phyloP scores from a whole-genome alignment of 805 yeast species.

The Candida takata region DNA sequence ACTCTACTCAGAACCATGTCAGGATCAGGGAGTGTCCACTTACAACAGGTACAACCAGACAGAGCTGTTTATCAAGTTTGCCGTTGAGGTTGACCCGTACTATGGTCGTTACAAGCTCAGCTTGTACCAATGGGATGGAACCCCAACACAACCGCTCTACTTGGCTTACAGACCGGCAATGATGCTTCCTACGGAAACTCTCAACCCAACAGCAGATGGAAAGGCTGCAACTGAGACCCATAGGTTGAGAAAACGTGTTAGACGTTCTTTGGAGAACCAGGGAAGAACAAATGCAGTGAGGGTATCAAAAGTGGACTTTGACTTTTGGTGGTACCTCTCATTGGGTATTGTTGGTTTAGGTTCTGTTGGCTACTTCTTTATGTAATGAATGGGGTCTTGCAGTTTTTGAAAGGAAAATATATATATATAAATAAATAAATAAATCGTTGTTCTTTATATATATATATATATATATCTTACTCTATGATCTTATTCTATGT shows the following conservation, averaged over 20 bases:
- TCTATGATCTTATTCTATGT: too few relatives aligned
- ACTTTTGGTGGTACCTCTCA: slow-evolving; percentile 51
- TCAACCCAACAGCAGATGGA: slow-evolving; percentile 68
- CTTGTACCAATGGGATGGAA: slow-evolving; percentile 71
- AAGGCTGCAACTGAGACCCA: slow-evolving; percentile 25
- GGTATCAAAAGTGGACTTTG: slow-evolving; percentile 31
- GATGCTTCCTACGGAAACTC: slow-evolving; percentile 90
- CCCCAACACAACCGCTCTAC: slow-evolving; percentile 79
- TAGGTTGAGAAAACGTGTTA: slow-evolving; percentile 38
- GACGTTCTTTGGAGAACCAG: slow-evolving; percentile 73
- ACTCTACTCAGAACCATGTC: slow-evolving; percentile 80
- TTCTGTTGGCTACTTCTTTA: slow-evolving; percentile 25
- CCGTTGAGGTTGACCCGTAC: slow-evolving; percentile 63
- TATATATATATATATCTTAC: too few relatives aligned
- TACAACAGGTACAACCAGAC: slow-evolving; percentile 71
- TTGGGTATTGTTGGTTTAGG: slow-evolving; percentile 36
- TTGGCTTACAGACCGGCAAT: slow-evolving; percentile 89
- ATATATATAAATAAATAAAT: too few relatives aligned
- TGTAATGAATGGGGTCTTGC: slow-evolving; percentile 7
- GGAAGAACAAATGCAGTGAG: slow-evolving; percentile 68
- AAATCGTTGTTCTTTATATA: too few relatives aligned
- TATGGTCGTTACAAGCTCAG: slow-evolving; percentile 77
- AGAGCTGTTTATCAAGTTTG: slow-evolving; percentile 50
- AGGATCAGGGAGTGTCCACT: slow-evolving; percentile 46
- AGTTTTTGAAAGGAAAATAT: too few relatives aligned